A percentile compares a stretch with the other conserved stretches of the same genome.
These are phyloP conservation scores for Trichosporon coremiiforme DNA, from an alignment of 1,284 basidiomycete species.

Conservation along the genomic window DNA sequence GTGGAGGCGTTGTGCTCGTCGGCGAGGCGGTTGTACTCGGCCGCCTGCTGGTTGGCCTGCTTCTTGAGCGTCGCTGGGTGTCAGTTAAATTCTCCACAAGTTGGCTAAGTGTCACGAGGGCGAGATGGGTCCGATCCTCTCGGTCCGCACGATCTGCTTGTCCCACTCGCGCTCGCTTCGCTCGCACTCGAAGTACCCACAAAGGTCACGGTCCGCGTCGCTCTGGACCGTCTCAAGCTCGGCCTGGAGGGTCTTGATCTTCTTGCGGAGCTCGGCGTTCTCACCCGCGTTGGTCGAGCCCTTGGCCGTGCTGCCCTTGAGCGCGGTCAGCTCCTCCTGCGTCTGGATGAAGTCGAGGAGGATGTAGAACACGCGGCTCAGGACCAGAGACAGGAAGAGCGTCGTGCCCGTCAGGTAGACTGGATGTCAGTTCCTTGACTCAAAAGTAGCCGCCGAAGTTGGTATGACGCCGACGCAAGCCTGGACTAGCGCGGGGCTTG, in stretches of 20 bases:
- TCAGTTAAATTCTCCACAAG: not conserved
- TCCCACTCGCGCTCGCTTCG: no score
- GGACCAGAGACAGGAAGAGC: conserved; percentile 88
- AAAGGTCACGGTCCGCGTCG: conserved; percentile 67
- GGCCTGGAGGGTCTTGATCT: conserved; percentile 69
- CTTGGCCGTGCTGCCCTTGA: conserved; percentile 68
- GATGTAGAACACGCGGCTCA: conserved; percentile 89
- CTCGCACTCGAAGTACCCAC: conserved; percentile 60
- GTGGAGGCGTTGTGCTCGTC: conserved; percentile 72
- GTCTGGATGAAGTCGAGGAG: conserved; percentile 85
- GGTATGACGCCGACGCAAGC: no score
- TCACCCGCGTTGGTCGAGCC: conserved; percentile 52
- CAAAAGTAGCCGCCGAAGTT: no score
- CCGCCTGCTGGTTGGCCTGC: conserved; percentile 73
- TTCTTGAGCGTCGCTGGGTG: conserved; percentile 73
- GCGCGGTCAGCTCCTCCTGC: conserved; percentile 80
- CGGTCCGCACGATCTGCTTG: no score
- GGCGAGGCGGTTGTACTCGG: conserved; percentile 77
- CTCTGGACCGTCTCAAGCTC: conserved; percentile 60
- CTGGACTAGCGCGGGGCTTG: not conserved
- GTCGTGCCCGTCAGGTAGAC: conserved; percentile 90
- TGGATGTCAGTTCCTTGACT: conserved; percentile 50
- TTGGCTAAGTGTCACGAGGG: no score
- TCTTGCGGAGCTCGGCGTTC: conserved; percentile 62
- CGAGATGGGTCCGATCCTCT: no score